Conservation (phyloP, 805 yeast species). For the Barnettozyma siamensis region DNA sequence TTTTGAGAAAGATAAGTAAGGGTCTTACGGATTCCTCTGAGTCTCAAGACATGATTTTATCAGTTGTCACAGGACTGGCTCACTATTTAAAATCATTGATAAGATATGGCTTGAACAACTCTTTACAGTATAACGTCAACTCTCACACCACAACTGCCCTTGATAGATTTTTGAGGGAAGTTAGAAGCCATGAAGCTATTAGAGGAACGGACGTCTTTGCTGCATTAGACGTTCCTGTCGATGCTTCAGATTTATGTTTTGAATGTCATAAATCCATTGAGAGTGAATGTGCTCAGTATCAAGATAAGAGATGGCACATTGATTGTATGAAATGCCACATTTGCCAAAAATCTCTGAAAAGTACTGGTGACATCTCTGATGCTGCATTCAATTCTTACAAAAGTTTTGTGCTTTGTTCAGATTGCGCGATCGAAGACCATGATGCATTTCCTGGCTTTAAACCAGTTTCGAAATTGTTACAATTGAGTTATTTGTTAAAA, state of each 20-base stretch:
- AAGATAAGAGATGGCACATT: constrained; percentile 74
- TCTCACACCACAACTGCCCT: constrained; percentile 55
- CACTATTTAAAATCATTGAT: constrained; percentile 85
- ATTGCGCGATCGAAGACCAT: constrained; percentile 51
- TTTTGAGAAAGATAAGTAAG: constrained; percentile 56
- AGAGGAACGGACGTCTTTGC: constrained; percentile 28
- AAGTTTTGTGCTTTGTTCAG: constrained; percentile 47
- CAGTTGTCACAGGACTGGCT: constrained; percentile 85
- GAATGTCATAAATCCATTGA: constrained; percentile 74
- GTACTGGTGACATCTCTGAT: constrained; percentile 36
- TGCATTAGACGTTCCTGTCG: constrained; percentile 42
- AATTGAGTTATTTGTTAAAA: constrained; percentile 68
- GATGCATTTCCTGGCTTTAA: constrained; percentile 51
- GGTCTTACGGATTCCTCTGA: constrained; percentile 30
- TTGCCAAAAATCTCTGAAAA: constrained; percentile 43
- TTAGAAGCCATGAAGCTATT: constrained; percentile 40
- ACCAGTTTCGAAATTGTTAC: constrained; percentile 62
- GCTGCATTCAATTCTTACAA: constrained; percentile 34
- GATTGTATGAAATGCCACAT: constrained; percentile 63
- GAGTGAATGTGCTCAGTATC: constrained; percentile 63
- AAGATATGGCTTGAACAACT: constrained; percentile 70
- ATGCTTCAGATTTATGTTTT: constrained; percentile 72
- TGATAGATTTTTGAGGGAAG: constrained; percentile 53
- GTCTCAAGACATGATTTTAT: constrained; percentile 59
- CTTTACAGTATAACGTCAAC: constrained; percentile 60